These are phyloP conservation scores for Microcos paniculata DNA, from an alignment of 345 rosid species.

Conservation along the genomic window DNA sequence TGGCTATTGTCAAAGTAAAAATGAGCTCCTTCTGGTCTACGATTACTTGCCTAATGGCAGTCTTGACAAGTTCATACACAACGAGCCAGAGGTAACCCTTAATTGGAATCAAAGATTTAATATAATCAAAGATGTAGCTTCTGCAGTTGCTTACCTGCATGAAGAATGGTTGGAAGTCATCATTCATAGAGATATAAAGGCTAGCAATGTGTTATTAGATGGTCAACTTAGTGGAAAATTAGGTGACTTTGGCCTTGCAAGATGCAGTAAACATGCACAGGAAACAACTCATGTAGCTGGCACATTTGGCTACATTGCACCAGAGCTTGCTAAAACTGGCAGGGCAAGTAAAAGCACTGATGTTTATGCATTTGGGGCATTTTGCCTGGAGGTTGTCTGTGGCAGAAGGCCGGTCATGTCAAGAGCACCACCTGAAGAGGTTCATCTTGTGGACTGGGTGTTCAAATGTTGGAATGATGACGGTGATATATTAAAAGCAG, in stretches of 20 bases:
- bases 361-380: conserved; percentile 58
- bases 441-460: conserved; percentile 42
- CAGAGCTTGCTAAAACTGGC: conserved; percentile 63
- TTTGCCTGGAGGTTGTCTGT: conserved; percentile 59
- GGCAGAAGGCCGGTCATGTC: conserved; percentile 52
- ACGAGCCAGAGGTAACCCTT: conserved; percentile 21
- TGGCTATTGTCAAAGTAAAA: conserved; percentile 4
- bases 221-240: conserved; percentile 53
- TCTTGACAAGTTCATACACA: neutral
- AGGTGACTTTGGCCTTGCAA: conserved; percentile 77
- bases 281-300: conserved; percentile 57
- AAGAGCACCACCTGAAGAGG: conserved; percentile 14
- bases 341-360: conserved; percentile 59
- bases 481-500: conserved; percentile 37
- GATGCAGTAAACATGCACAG: conserved; percentile 50
- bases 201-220: conserved; percentile 71
- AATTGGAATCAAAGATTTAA: conserved; percentile 62
- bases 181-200: conserved; percentile 72
- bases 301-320: conserved; percentile 74
- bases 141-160: conserved; percentile 55
- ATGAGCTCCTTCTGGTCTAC: conserved; percentile 4
- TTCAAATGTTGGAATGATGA: conserved; percentile 26
- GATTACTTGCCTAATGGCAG: conserved; percentile 7
- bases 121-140: conserved; percentile 54
- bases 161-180: conserved; percentile 75